Conservation (phyloP, 306 rosid species). For the Cicer cuneatum region DNA sequence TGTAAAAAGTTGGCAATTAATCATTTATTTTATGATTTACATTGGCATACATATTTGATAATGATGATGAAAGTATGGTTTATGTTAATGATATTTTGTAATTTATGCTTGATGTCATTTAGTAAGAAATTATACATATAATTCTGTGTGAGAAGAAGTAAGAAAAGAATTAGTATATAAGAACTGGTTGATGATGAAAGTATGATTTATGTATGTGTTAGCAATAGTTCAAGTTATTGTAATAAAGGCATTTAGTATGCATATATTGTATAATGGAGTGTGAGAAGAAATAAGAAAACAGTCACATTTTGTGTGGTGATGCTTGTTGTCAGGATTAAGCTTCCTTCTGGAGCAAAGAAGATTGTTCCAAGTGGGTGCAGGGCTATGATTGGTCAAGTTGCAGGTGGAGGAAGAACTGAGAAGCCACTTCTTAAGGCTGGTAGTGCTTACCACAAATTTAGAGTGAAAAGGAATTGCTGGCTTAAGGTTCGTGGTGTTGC, state of each 20-base stretch:
- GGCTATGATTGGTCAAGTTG: constrained; percentile 90
- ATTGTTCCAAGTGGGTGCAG: constrained; percentile 76
- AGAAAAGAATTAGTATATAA: not conserved
- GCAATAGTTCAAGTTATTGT: not conserved
- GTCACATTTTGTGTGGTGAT: not conserved
- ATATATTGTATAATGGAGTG: not conserved
- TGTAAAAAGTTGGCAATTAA: not conserved
- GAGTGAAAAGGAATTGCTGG: constrained; percentile 87
- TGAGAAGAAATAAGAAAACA: not conserved
- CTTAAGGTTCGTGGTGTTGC: constrained; percentile 96
- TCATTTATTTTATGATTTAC: not conserved
- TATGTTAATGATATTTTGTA: not conserved
- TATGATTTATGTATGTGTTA: no score
- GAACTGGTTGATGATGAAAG: no score
- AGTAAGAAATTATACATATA: not conserved
- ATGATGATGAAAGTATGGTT: not conserved
- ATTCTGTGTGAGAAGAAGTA: not conserved
- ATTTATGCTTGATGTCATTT: not conserved
- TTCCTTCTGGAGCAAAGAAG: constrained; percentile 85
- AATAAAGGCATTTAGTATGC: not conserved
- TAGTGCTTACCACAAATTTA: constrained; percentile 81
- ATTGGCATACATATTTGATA: not conserved
- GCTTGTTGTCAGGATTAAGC: constrained; percentile 61
- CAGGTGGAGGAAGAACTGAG: constrained; percentile 89
- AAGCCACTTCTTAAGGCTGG: constrained; percentile 83